A percentile compares a stretch with the other conserved stretches of the same genome.
Conservation (phyloP, 75 land plant species). For the Chamaecyparis obtusa region DNA sequence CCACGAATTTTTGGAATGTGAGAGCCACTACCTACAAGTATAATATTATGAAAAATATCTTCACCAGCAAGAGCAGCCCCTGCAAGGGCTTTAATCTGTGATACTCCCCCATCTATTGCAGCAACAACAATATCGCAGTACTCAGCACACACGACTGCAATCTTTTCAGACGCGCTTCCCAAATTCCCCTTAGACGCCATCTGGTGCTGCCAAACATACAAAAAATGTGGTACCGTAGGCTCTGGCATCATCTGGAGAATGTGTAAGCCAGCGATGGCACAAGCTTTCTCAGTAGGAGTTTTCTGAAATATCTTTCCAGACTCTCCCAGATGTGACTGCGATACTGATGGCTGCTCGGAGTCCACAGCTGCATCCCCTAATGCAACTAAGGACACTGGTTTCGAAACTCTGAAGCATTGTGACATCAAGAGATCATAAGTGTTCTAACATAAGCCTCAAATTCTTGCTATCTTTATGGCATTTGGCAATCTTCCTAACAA, state of each 20-base stretch:
- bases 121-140: slow-evolving; percentile 62
- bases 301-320: slow-evolving; percentile 64
- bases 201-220: slow-evolving; percentile 75
- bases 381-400: slow-evolving; percentile 61
- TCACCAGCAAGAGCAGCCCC: slow-evolving; percentile 66
- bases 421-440: no score
- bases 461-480: slow-evolving; percentile 27
- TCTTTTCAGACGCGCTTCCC: slow-evolving; percentile 58
- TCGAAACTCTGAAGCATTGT: no score
- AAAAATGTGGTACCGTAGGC: slow-evolving; percentile 63
- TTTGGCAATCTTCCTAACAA: no score
- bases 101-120: slow-evolving; percentile 79
- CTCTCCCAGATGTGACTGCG: no score
- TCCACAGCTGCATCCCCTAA: no score
- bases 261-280: slow-evolving; percentile 76
- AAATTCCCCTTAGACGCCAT: slow-evolving; percentile 20
- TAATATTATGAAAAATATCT: slow-evolving; percentile 59
- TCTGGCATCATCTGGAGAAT: slow-evolving; percentile 73
- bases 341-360: no score
- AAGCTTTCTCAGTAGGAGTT: slow-evolving; percentile 59
- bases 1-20: slow-evolving; percentile 42
- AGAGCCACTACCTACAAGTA: slow-evolving; percentile 67
- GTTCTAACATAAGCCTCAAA: slow-evolving; percentile 67
- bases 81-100: slow-evolving; percentile 56
- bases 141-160: slow-evolving; percentile 70